Percentiles rank a stretch among this genome's conserved stretches.
Evolutionary conservation across 2,329 filamentous ascomycete genomes (phyloP).

Genomic region (Fusarium chuoi): DNA sequence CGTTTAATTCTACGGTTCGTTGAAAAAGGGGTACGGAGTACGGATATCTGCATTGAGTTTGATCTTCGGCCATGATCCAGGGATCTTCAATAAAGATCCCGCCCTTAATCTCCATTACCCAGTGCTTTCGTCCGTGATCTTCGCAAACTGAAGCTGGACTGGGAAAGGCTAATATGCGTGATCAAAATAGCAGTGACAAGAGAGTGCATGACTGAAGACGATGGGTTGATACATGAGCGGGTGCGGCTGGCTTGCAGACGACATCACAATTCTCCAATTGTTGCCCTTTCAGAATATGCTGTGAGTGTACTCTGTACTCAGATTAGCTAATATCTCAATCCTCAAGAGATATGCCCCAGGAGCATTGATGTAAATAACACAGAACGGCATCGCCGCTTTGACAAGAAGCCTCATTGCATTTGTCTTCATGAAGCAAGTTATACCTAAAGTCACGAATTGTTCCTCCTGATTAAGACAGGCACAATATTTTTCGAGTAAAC

Average conservation of each 20-base stretch:
- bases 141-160: background rate
- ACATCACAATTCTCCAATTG: background rate
- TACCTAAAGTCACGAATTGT: background rate
- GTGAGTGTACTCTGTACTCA: background rate
- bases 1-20: background rate
- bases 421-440: background rate
- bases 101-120: background rate
- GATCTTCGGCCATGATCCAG: background rate
- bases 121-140: background rate
- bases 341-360: background rate
- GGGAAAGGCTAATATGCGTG: background rate
- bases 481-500: background rate
- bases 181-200: background rate
- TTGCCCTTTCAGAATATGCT: background rate
- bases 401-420: background rate
- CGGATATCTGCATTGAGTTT: background rate
- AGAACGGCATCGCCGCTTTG: background rate
- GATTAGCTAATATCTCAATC: background rate
- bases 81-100: background rate
- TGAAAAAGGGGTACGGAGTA: slow-evolving; percentile 16
- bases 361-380: background rate
- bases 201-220: background rate
- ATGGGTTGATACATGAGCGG: background rate
- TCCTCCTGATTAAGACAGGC: background rate
- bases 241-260: background rate